Evolutionary conservation across 768 basidiomycete species (phyloP).

Genomic region (Trametes villosa): DNA sequence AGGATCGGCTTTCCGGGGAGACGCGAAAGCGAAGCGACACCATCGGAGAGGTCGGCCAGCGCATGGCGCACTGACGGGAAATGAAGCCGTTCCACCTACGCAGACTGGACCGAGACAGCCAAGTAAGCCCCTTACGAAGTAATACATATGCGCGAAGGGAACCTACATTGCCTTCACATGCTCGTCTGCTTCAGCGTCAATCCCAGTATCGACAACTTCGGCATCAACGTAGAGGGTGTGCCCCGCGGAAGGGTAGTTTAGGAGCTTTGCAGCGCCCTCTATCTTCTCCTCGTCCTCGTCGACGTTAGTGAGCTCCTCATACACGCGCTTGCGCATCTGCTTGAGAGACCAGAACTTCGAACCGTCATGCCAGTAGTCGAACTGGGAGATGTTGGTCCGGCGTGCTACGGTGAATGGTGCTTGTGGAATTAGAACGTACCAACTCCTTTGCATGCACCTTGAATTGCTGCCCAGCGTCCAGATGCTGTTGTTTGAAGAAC

Average conservation of each 20-base stretch:
- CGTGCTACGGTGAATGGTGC: not conserved
- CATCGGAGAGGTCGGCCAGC: conserved; percentile 10
- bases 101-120: conserved; percentile 8
- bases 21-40: conserved; percentile 13
- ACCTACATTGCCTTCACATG: conserved; percentile 15
- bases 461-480: conserved; percentile 32
- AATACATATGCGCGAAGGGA: not conserved
- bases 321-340: not conserved
- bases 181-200: conserved; percentile 16
- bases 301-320: conserved; percentile 21
- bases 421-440: conserved; percentile 21
- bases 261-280: conserved; percentile 19
- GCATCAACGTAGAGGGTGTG: conserved; percentile 10
- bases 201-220: conserved; percentile 26
- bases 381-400: conserved; percentile 1
- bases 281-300: conserved; percentile 31
- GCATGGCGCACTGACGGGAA: not conserved
- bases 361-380: conserved; percentile 19
- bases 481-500: conserved; percentile 34
- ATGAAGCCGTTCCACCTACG: conserved; percentile 34
- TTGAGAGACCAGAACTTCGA: conserved; percentile 8
- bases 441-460: conserved; percentile 34
- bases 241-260: conserved; percentile 30
- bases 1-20: conserved; percentile 15
- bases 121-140: not conserved